Base-by-base conservation (phyloP, 2,329 filamentous ascomycete species). In the Cytospora paraplurivora region DNA sequence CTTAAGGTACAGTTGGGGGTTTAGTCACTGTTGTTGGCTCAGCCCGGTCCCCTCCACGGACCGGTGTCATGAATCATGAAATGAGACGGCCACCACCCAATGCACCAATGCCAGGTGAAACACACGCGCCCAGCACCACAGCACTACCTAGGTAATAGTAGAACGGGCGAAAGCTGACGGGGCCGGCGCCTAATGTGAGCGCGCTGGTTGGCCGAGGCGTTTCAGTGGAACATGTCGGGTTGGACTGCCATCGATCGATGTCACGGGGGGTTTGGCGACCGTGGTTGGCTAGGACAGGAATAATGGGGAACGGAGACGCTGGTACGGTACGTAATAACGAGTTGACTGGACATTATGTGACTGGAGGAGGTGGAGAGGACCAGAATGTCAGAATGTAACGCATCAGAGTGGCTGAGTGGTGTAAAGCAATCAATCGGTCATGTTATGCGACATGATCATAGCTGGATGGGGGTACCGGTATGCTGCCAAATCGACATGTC, bases 121-220 rank as follows among this genome's bases (percentile, higher is more conserved):
- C 66, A 67, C 67, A 68, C 64, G 66, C 67, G 67, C 66, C 67
- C 56, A 66, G 27, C 27, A 27, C n/a, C n/a, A n/a, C n/a, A 27
- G 27, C 27, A 27, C 27, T 4, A 27, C 27, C n/a, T n/a, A n/a
- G n/a, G n/a, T n/a, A n/a, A n/a, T n/a, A n/a, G n/a, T n/a, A n/a
- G n/a, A 44, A 56, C 47, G 62, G 32, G 62, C 34, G 21, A 55
- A 55, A 64, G 67, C 67, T 68, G 44, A 47, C 17, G 44, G 27
- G 27, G 11, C 44, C 21, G 72, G 73, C 73, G 73, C 71, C 69
- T 75, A 74, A 63, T 56, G 61, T 59, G 49, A 49, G 21, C 47
- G 49, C 44, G 49, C 44, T 67, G 67, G 57, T 67, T 67, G 67
- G 67, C 55, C 27, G 33, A 44, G 47, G 59, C 44, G 53, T 35